These are phyloP conservation scores for Pseudogymnoascus sp. DNA, from an alignment of 2,329 filamentous ascomycete species.

Conservation along the genomic window DNA sequence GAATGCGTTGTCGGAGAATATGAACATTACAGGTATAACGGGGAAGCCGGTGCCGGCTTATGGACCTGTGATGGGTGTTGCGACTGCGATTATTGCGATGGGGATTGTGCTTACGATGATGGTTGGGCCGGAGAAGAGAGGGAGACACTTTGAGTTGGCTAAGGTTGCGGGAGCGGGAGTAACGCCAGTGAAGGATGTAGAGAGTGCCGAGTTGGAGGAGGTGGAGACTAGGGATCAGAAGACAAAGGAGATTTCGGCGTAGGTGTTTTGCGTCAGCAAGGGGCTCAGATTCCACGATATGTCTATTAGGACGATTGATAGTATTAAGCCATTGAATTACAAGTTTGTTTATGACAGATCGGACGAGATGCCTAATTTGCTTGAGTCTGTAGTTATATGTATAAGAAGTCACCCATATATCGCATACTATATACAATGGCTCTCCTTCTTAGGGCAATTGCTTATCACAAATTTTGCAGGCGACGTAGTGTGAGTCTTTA, in stretches of 20 bases:
- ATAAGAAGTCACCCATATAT: too few relatives aligned
- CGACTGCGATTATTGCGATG: constrained; percentile 67
- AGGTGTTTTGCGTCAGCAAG: constrained; percentile 9
- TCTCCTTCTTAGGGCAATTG: too few relatives aligned
- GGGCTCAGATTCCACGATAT: too few relatives aligned
- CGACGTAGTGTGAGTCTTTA: not conserved
- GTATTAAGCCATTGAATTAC: too few relatives aligned
- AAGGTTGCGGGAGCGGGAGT: constrained; percentile 43
- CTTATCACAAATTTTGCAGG: not conserved
- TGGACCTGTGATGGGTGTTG: constrained; percentile 68
- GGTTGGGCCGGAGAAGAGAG: constrained; percentile 68
- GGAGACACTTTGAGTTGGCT: constrained; percentile 60
- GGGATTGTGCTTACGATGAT: constrained; percentile 47
- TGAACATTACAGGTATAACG: constrained; percentile 46
- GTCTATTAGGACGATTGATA: too few relatives aligned
- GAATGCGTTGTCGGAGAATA: constrained; percentile 64
- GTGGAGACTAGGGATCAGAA: not conserved
- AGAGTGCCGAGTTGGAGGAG: constrained; percentile 16
- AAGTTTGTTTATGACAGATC: too few relatives aligned
- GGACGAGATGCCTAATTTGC: too few relatives aligned
- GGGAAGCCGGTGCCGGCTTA: constrained; percentile 62
- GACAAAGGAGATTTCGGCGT: not conserved
- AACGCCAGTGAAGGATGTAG: constrained; percentile 22
- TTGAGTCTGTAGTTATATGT: too few relatives aligned
- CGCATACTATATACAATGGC: too few relatives aligned